phyloP scores from a whole-genome alignment of 2,329 filamentous ascomycete genomes.

The Xylaria polymorpha region DNA sequence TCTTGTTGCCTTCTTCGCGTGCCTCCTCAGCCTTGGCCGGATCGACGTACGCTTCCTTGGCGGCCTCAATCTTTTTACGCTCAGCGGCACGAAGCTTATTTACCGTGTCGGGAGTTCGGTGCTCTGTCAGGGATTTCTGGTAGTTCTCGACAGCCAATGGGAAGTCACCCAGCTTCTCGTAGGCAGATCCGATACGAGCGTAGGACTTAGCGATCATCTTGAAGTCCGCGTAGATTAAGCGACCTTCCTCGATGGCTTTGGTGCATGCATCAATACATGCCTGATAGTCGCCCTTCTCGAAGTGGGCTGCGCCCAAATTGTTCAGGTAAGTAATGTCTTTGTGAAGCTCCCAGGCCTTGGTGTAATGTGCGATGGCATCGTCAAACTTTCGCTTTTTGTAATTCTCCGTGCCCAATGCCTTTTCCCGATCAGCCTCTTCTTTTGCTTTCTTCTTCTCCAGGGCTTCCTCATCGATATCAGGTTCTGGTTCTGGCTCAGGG shows the following conservation, averaged over 20 bases:
- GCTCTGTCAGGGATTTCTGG: constrained; percentile 93
- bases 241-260: constrained; percentile 89
- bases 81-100: constrained; percentile 92
- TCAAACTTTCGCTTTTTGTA: constrained; percentile 99
- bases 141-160: constrained; percentile 86
- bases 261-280: constrained; percentile 87
- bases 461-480: constrained; percentile 82
- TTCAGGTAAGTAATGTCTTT: constrained; percentile 99
- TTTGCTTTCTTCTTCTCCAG: constrained; percentile 89
- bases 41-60: constrained; percentile 85
- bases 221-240: constrained; percentile 92
- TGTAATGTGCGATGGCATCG: constrained; percentile 92
- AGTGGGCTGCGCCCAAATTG: constrained; percentile 93
- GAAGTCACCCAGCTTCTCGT: constrained; percentile 89
- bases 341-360: constrained; percentile 91
- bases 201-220: constrained; percentile 99
- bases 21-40: constrained; percentile 94
- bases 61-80: constrained; percentile 82
- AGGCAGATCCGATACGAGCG: constrained; percentile 90
- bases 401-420: constrained; percentile 89
- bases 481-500: constrained; percentile 69
- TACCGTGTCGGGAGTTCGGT: constrained; percentile 93
- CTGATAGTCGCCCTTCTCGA: constrained; percentile 95
- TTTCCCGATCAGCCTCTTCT: constrained; percentile 92
- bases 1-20: constrained; percentile 91